Conservation (phyloP, 2,329 filamentous ascomycete genomes). For the Nakataea oryzae region DNA sequence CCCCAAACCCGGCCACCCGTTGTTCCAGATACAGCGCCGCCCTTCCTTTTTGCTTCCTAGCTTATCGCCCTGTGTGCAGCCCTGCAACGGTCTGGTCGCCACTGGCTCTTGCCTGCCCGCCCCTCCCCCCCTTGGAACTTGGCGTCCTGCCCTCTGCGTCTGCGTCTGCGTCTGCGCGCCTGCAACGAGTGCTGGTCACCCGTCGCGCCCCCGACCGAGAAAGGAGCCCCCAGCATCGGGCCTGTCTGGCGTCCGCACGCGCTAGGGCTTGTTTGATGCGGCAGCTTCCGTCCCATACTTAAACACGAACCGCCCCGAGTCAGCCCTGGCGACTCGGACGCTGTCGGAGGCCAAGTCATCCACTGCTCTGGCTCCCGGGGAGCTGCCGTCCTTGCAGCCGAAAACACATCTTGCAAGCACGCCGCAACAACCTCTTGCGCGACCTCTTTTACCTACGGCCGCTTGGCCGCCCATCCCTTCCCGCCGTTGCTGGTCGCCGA, state of each 20-base stretch:
- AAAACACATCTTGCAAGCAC: background rate
- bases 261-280: background rate
- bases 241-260: no score
- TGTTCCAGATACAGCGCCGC: background rate
- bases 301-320: background rate
- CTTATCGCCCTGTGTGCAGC: background rate
- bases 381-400: background rate
- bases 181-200: background rate
- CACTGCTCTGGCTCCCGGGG: background rate
- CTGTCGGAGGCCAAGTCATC: background rate
- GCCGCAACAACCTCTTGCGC: background rate
- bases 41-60: background rate
- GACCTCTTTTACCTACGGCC: background rate
- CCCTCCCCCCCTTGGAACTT: background rate
- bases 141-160: background rate
- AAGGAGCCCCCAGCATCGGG: no score
- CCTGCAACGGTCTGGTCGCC: background rate
- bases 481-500: background rate
- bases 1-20: background rate
- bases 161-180: background rate
- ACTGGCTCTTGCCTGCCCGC: background rate
- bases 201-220: no score
- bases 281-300: background rate
- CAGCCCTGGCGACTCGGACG: background rate
- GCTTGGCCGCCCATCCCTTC: background rate